A percentile compares a stretch with the other conserved stretches of the same genome.
phyloP scores from a whole-genome alignment of 2,329 filamentous ascomycete genomes.

The Penicillium sp. region DNA sequence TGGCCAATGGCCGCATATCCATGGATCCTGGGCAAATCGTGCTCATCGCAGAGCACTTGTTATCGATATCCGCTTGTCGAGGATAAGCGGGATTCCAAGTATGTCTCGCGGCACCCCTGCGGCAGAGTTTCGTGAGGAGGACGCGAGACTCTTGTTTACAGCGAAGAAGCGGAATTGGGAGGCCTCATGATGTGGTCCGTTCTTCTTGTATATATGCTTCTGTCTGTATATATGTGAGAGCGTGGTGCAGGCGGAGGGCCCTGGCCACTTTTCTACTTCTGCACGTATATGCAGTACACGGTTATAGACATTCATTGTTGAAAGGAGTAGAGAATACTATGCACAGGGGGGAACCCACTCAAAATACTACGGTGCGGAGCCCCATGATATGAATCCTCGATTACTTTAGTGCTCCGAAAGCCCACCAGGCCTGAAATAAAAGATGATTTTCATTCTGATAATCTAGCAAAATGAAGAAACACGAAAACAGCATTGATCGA shows the following conservation, averaged over 20 bases:
- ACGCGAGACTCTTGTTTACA: conserved; percentile 42
- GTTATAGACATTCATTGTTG: not conserved
- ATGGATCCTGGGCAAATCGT: conserved; percentile 30
- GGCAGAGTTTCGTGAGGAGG: conserved; percentile 30
- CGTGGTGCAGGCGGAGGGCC: not conserved
- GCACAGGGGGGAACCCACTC: too few relatives aligned
- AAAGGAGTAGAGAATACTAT: not conserved
- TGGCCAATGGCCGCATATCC: conserved; percentile 19
- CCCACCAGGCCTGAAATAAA: too few relatives aligned
- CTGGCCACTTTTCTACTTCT: not conserved
- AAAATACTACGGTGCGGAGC: too few relatives aligned
- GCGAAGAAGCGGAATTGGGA: conserved; percentile 44
- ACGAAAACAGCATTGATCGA: too few relatives aligned
- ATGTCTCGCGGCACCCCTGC: conserved; percentile 20
- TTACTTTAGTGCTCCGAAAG: too few relatives aligned
- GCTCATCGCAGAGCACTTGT: conserved; percentile 23
- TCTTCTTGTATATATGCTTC: not conserved
- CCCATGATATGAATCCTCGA: too few relatives aligned
- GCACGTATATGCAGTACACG: not conserved
- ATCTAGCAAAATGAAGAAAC: too few relatives aligned
- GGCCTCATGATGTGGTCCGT: conserved; percentile 21
- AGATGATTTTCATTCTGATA: too few relatives aligned
- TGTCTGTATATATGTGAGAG: not conserved
- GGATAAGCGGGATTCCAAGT: conserved; percentile 28
- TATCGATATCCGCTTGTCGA: conserved; percentile 33